phyloP scores from a whole-genome alignment of 108 stramenopile species.

The Pseudonitzschia pungens region DNA sequence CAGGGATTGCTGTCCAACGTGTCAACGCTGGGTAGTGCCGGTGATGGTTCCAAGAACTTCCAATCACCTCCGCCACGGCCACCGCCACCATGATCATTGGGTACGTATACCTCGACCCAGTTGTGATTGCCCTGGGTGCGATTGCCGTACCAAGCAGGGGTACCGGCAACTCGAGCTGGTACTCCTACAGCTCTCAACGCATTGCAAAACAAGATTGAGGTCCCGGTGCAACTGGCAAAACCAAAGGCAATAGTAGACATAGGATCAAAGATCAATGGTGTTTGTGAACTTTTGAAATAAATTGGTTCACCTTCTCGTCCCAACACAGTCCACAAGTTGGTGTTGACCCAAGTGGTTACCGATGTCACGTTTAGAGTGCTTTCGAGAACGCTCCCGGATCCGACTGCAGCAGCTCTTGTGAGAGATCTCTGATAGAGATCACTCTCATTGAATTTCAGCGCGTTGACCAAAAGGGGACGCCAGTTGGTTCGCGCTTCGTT shows the following conservation, averaged over 20 bases:
- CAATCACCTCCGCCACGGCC: conserved; percentile 43
- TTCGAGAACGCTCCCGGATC: background rate
- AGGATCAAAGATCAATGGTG: conserved; percentile 88
- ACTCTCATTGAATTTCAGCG: conserved; percentile 42
- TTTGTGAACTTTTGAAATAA: conserved; percentile 60
- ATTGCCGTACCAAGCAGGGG: conserved; percentile 83
- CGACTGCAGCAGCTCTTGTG: background rate
- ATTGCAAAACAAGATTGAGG: conserved; percentile 61
- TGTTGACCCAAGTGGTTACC: conserved; percentile 65
- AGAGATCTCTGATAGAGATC: conserved; percentile 16
- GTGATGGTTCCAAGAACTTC: conserved; percentile 80
- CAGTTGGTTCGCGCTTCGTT: conserved; percentile 86
- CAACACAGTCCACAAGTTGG: conserved; percentile 56
- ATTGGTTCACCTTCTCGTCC: conserved; percentile 46
- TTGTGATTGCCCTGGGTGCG: conserved; percentile 84
- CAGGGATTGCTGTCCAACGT: conserved; percentile 74
- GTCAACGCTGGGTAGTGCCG: conserved; percentile 57
- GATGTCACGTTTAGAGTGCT: conserved; percentile 26
- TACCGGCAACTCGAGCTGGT: conserved; percentile 80
- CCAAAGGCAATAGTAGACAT: conserved; percentile 83
- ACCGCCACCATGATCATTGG: background rate
- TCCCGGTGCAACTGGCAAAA: conserved; percentile 84
- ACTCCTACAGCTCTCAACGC: conserved; percentile 76
- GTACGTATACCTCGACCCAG: conserved; percentile 85
- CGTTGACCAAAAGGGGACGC: conserved; percentile 66